Evolutionary conservation across 352 stramenopile species (phyloP), one percentile per base, ranked within the genome.

Genomic region (Pythium dissimile): DNA sequence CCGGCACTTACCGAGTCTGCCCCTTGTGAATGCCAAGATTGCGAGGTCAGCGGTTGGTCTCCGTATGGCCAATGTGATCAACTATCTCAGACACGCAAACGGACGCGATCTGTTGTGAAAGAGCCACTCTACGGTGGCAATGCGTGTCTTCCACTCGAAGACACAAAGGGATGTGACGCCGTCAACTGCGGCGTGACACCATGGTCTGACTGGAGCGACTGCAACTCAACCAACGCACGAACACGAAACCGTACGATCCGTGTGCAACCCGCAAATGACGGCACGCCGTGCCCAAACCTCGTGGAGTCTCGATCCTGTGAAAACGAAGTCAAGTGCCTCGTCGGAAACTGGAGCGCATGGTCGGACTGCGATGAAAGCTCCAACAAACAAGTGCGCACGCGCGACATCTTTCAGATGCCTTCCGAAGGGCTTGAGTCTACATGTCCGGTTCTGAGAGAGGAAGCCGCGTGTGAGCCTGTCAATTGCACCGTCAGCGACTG

Each of bases 401-500:
- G 80, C 3, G 16, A 50, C 1, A 61, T 88, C 26, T 55, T 67
- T 1, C 69, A 86, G 26, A 46, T 63, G 1, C 75, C 73, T 3
- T 67, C 65, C 0, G 69, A 23, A 2, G 59, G 59, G 11, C 27
- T 54, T 13, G 52, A 59, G 15, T 44, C 59, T 43, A 64, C 59
- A 13, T 89, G 79, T 13, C 76, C 79, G 20, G 34, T 49, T 0
- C 44, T 86, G 3, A 50, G 54, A 1, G 77, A 88, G 13, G 67
- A 78, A n/a, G 43, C 52, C 12, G 50, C 70, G 3, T 88, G 77
- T 21, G 62, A 77, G 3, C 61, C 71, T 0, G 67, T 88, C 18
- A 61, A 88, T 45, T 89, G 80, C 42, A 67, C 67, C 0, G 69
- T 87, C 5, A 79, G 65, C 2, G 71, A 75, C 38, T 90, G 77